Evolutionary conservation across 1,284 basidiomycete species (phyloP).

Genomic region (Heimioporus retisporus): DNA sequence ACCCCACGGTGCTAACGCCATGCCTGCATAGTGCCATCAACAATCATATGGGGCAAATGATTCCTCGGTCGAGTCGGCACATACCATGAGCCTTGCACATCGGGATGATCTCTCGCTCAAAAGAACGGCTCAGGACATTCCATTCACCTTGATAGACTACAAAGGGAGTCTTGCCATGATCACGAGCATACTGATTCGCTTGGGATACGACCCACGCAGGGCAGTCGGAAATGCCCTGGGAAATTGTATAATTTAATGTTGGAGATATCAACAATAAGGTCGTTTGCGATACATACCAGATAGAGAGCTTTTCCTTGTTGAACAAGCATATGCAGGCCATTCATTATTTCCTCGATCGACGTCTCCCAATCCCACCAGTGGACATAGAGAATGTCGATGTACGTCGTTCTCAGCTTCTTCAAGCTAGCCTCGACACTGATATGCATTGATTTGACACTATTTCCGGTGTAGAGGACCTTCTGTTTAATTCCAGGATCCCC

Average conservation of each 20-base stretch:
- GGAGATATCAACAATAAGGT: neutral
- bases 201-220: slow-evolving; percentile 65
- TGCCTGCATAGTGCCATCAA: slow-evolving; percentile 2
- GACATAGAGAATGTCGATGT: slow-evolving; percentile 53
- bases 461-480: slow-evolving; percentile 31
- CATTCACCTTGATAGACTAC: slow-evolving; percentile 65
- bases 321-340: slow-evolving; percentile 56
- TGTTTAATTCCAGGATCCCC: too few species aligned
- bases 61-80: neutral
- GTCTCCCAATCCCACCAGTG: slow-evolving; percentile 58
- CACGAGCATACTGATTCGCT: slow-evolving; percentile 61
- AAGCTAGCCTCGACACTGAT: slow-evolving; percentile 45
- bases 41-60: neutral
- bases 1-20: slow-evolving; percentile 17
- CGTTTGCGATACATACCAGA: slow-evolving; percentile 37
- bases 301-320: slow-evolving; percentile 57
- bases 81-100: slow-evolving; percentile 53
- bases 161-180: slow-evolving; percentile 60
- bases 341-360: slow-evolving; percentile 57
- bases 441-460: slow-evolving; percentile 30
- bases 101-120: slow-evolving; percentile 68
- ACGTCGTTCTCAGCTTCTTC: slow-evolving; percentile 55
- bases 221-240: slow-evolving; percentile 51
- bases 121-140: slow-evolving; percentile 57
- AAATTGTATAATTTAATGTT: too few species aligned